Percentiles rank a stretch among this genome's conserved stretches.
These are phyloP conservation scores for Colletotrichum simmondsii DNA, from an alignment of 2,329 filamentous ascomycete genomes.

Conservation along the genomic window DNA sequence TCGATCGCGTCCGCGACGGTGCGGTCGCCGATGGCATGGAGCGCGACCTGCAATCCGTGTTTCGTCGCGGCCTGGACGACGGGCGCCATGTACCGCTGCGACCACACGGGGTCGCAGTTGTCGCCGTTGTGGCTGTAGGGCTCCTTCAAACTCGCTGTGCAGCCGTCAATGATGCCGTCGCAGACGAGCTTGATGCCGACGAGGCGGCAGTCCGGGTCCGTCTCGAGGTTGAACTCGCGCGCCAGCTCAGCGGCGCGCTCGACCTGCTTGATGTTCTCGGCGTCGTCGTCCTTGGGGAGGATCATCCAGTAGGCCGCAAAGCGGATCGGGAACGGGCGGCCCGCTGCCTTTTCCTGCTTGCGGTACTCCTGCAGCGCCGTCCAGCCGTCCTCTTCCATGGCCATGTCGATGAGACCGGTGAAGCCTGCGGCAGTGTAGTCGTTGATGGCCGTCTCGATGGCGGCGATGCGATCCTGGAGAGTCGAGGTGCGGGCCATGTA, in stretches of 20 bases:
- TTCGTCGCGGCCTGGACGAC: slow-evolving; percentile 56
- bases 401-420: slow-evolving; percentile 68
- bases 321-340: slow-evolving; percentile 51
- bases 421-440: slow-evolving; percentile 62
- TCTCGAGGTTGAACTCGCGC: slow-evolving; percentile 53
- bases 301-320: slow-evolving; percentile 69
- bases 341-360: slow-evolving; percentile 45
- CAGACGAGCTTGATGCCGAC: slow-evolving; percentile 69
- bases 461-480: slow-evolving; percentile 58
- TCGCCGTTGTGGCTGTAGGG: slow-evolving; percentile 60
- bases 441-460: slow-evolving; percentile 56
- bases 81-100: slow-evolving; percentile 59
- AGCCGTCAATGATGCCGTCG: slow-evolving; percentile 68
- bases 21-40: slow-evolving; percentile 74
- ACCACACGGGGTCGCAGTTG: slow-evolving; percentile 65
- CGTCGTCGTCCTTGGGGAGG: slow-evolving; percentile 54
- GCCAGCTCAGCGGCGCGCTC: slow-evolving; percentile 61
- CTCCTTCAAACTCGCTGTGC: slow-evolving; percentile 64
- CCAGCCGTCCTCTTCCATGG: slow-evolving; percentile 67
- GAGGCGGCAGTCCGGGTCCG: slow-evolving; percentile 39
- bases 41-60: slow-evolving; percentile 67
- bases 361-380: slow-evolving; percentile 54
- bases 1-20: slow-evolving; percentile 69
- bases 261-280: slow-evolving; percentile 59
- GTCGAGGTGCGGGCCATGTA: slow-evolving; percentile 59